These are phyloP conservation scores for Eucalyptus erythrocorys DNA, from an alignment of 345 rosid species.

Conservation along the genomic window DNA sequence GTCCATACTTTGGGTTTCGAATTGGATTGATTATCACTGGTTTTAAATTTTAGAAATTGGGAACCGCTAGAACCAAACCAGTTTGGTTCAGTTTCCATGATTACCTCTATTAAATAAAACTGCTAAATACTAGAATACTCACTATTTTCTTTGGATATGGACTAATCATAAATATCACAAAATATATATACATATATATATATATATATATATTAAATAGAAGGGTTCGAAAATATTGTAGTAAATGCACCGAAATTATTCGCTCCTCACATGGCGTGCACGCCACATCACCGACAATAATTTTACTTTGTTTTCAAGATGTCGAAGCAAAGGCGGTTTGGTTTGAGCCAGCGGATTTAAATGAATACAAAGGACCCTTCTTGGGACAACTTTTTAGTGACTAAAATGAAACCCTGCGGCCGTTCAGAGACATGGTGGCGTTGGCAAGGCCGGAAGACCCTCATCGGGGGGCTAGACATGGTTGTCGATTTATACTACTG, in stretches of 20 bases:
- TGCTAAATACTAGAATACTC: neutral
- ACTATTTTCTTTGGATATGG: neutral
- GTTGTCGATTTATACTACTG: neutral
- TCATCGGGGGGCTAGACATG: neutral
- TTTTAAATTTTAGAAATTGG: too few species aligned
- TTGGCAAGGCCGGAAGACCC: neutral
- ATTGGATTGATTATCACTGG: accelerated
- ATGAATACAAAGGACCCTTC: neutral
- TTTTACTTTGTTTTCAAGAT: neutral
- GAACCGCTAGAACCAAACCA: accelerated
- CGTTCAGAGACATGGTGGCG: neutral
- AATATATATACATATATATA: too few species aligned
- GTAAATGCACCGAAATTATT: neutral
- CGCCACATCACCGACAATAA: neutral
- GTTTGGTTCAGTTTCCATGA: too few species aligned
- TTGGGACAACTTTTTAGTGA: neutral
- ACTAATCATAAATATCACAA: neutral
- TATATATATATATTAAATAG: neutral
- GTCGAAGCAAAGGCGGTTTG: neutral
- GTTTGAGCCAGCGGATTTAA: neutral
- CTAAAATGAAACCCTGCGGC: neutral
- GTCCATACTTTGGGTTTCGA: accelerated
- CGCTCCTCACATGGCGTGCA: neutral
- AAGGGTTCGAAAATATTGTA: neutral
- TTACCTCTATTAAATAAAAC: too few species aligned